Evolutionary conservation across 2,329 filamentous ascomycete species (phyloP), one percentile per base, ranked within the genome.

Genomic region (Calonectria pseudoturangicola): DNA sequence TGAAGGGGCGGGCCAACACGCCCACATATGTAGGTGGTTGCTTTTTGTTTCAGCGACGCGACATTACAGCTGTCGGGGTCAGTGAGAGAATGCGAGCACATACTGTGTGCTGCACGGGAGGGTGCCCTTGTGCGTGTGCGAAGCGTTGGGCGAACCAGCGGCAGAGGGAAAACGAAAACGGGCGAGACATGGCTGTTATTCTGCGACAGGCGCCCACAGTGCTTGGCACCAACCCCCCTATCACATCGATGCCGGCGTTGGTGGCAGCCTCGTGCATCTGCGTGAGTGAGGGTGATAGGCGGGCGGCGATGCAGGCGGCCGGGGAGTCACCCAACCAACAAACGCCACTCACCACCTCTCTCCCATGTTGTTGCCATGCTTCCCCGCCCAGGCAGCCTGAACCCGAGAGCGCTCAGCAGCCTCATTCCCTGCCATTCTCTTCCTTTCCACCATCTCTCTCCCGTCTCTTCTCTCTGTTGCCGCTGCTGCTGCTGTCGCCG

Each of bases 31-130:
- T 60, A 60, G 54, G 36, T 60, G 33, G 54, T 60, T 60, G 54
- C 54, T 60, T 60, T 60, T 60, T 60, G 54, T 60, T 60, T 60
- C 54, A 60, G 54, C 54, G 54, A 60, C 54, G 54, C 54, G 54
- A 60, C 54, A 60, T 60, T 60, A 60, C 54, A 41, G 36, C 21
- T 21, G 33, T n/a, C 33, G 33, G 54, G 54, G 18, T 58, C 6
- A 39, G 54, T 60, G 21, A 25, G 54, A 60, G 54, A 18, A 39
- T 1, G 25, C 36, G 39, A 16, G 54, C 25, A 60, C 54, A 41
- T 43, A 60, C 54, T 60, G 54, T 58, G 48, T 54, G 50, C 50
- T 56, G 51, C 51, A 48, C 45, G 18, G 21, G n/a, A 25, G n/a
- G n/a, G 41, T 43, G 41, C 41, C 15, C 41, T 47, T 15, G 45